These are phyloP conservation scores for Petunia secreta DNA, from an alignment of 257 asterid genomes.

Conservation along the genomic window DNA sequence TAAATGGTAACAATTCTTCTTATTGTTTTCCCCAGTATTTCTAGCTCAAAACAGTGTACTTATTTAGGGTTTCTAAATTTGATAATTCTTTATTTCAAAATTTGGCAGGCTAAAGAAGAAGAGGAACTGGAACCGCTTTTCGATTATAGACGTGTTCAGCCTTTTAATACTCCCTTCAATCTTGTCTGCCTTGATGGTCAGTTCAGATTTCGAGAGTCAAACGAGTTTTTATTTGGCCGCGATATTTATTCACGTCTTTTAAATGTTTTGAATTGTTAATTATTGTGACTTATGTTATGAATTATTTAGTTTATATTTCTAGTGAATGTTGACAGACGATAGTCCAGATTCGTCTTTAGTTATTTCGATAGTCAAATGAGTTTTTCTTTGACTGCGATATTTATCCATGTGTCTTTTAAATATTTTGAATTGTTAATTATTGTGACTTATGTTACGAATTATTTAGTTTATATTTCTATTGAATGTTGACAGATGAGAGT, in stretches of 20 bases:
- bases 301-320: constrained; percentile 16
- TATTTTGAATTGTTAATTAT: background rate
- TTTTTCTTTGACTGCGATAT: background rate
- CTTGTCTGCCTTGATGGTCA: constrained; percentile 59
- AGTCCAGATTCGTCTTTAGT: constrained; percentile 54
- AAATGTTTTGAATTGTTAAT: background rate
- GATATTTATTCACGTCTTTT: background rate
- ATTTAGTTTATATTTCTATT: constrained; percentile 23
- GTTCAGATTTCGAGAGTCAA: background rate
- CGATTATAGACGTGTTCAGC: constrained; percentile 90
- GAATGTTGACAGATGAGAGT: constrained; percentile 58
- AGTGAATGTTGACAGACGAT: constrained; percentile 59
- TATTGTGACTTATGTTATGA: background rate
- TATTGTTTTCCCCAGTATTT: no score
- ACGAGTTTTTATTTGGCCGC: background rate
- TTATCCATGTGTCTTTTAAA: background rate
- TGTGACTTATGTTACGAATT: background rate
- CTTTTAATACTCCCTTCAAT: constrained; percentile 48
- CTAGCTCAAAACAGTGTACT: background rate
- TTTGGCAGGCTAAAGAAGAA: constrained; percentile 51
- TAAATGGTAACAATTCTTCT: constrained; percentile 11
- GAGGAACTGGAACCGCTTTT: constrained; percentile 96
- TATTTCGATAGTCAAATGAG: background rate
- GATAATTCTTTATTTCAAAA: background rate
- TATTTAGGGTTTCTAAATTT: constrained; percentile 18